A percentile compares a stretch with the other conserved stretches of the same genome.
phyloP scores from a whole-genome alignment of 129 eudicot genomes.

The Solidago caesia region DNA sequence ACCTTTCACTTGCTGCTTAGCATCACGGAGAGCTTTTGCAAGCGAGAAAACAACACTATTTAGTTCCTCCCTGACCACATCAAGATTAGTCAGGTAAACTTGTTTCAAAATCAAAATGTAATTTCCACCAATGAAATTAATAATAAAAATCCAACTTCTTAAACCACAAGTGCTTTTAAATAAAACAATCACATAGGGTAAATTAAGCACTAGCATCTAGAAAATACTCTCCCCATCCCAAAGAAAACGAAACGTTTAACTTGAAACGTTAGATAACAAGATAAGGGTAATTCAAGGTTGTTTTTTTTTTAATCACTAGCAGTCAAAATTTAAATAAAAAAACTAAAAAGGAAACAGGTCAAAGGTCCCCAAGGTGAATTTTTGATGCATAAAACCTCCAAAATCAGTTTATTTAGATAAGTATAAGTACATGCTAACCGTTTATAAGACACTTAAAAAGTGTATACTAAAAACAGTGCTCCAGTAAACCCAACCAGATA shows the following conservation, averaged over 20 bases:
- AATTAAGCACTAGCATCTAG: background rate
- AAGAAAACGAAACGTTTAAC: background rate
- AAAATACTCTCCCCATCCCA: background rate
- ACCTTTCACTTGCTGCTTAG: conserved; percentile 65
- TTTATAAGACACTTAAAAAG: no score
- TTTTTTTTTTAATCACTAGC: no score
- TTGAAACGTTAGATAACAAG: background rate
- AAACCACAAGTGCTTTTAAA: background rate
- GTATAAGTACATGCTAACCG: no score
- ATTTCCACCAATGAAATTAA: background rate
- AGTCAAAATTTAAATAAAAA: no score
- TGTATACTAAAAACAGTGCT: no score
- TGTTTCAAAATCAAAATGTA: background rate
- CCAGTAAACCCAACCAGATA: no score
- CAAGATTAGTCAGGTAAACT: conserved; percentile 14
- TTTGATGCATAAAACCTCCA: no score
- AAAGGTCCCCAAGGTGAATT: no score
- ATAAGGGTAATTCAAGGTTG: no score
- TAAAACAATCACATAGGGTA: background rate
- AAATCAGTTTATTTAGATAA: no score
- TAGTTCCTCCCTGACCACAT: conserved; percentile 59
- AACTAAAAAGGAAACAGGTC: no score
- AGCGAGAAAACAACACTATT: conserved; percentile 45
- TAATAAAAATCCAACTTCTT: background rate
- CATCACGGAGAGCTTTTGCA: conserved; percentile 64